Evolutionary conservation across 2,329 filamentous ascomycete genomes (phyloP).

Genomic region (Neonectria faginata): DNA sequence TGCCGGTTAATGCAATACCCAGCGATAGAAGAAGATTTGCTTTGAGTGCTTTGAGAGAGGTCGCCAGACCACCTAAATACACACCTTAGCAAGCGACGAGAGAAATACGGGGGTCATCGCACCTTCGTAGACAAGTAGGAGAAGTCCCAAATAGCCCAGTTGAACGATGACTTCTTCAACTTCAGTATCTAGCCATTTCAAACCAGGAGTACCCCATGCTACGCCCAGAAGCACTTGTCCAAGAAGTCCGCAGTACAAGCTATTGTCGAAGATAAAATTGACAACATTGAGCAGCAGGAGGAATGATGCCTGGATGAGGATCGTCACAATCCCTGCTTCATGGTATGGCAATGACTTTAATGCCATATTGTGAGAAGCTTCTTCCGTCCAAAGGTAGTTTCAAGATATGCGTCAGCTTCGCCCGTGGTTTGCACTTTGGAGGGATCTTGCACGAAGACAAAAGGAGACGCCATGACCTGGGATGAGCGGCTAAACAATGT

Average conservation of each 20-base stretch:
- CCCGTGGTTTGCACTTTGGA: background rate
- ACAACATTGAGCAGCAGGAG: conserved; percentile 70
- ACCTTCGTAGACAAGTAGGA: conserved; percentile 79
- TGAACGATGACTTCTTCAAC: conserved; percentile 69
- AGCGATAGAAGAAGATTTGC: conserved; percentile 71
- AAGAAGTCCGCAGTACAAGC: conserved; percentile 76
- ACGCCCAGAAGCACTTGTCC: conserved; percentile 79
- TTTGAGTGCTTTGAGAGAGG: conserved; percentile 55
- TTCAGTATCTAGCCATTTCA: conserved; percentile 65
- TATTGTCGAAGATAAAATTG: conserved; percentile 67
- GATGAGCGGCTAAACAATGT: too few relatives aligned
- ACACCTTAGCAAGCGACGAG: background rate
- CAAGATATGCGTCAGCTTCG: too few relatives aligned
- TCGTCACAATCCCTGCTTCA: conserved; percentile 69
- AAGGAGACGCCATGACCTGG: too few relatives aligned
- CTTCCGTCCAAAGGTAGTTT: too few relatives aligned
- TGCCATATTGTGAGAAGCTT: background rate
- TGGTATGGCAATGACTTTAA: conserved; percentile 59
- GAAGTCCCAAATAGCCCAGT: conserved; percentile 78
- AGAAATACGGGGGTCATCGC: accelerated
- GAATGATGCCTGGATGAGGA: conserved; percentile 72
- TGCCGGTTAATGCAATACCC: conserved; percentile 73
- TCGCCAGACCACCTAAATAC: conserved; percentile 64
- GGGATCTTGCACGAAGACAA: too few relatives aligned
- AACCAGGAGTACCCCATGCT: conserved; percentile 75